Evolutionary conservation across 257 asterid species (phyloP).

Genomic region (Petrea volubilis): DNA sequence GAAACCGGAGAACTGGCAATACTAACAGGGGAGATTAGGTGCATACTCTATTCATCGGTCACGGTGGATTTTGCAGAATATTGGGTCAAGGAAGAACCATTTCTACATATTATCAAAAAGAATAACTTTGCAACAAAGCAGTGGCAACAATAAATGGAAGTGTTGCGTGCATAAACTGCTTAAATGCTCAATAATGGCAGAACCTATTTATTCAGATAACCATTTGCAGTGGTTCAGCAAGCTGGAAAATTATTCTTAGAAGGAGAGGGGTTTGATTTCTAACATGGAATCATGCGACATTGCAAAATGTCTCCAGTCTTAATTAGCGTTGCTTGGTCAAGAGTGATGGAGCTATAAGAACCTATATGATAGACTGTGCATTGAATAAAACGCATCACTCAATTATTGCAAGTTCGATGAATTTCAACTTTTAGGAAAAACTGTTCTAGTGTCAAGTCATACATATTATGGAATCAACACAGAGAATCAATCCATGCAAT

Average conservation of each 20-base stretch:
- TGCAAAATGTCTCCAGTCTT: not conserved
- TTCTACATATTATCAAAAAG: not conserved
- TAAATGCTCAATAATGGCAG: not conserved
- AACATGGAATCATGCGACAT: not conserved
- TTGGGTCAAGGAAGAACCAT: conserved; percentile 49
- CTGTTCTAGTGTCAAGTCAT: not conserved
- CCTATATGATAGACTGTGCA: too few relatives aligned
- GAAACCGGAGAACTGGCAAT: not conserved
- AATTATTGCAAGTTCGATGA: not conserved
- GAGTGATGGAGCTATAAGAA: not conserved
- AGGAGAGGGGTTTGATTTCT: not conserved
- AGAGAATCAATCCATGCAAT: not conserved
- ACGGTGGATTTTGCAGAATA: conserved; percentile 24
- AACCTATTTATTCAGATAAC: not conserved
- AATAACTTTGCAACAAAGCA: not conserved
- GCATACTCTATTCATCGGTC: conserved; percentile 63
- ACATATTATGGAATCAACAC: not conserved
- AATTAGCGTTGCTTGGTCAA: not conserved
- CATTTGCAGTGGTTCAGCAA: not conserved
- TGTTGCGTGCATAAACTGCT: not conserved
- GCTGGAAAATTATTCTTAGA: not conserved
- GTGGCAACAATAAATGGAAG: not conserved
- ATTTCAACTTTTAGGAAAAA: not conserved
- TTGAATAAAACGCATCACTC: not conserved
- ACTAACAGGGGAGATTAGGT: conserved; percentile 9